Evolutionary conservation across 2,329 filamentous ascomycete species (phyloP), one percentile per base, ranked within the genome.

Genomic region (Cladosporium oxysporum): DNA sequence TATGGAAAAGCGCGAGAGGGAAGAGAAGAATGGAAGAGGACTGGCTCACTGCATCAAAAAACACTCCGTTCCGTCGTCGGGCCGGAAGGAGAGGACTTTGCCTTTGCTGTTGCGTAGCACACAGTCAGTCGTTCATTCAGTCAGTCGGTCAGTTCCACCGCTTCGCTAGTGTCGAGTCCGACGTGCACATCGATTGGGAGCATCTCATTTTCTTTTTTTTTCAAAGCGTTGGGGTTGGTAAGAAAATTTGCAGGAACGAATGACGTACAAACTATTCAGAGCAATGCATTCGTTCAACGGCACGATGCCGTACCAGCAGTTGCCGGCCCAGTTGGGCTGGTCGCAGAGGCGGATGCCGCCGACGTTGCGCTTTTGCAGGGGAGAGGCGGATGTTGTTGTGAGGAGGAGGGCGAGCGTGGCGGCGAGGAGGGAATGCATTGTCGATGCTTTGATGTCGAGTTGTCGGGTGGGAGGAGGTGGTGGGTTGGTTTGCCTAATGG

Each of bases 311-410:
- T 70, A 67, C 31, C 60, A 55, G 62, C 71, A 72, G 57, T 69
- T 53, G 55, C 72, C 72, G 33, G 49, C 75, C 23, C 77, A 72
- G n/a, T 70, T 60, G 6, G 64, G 64, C n/a, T 67, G 66, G 18
- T 70, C 69, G 67, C 71, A 72, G 49, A 67, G 53, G 69, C 76
- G n/a, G 3, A 78, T 77, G 63, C 81, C 63, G 57, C 63, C 79
- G 23, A 79, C 75, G 21, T 65, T 60, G 16, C 62, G 62, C 47
- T 58, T 64, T 8, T 2, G 6, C 3, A 58, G 35, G 28, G 63
- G 44, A 31, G n/a, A n/a, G 29, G 63, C 50, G 11, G 37, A 16
- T 12, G 50, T 41, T 55, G 35, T 29, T n/a, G 59, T 12, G n/a
- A 47, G 26, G 37, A 63, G 23, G 33, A 44, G 10, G 37, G 50